phyloP scores from a whole-genome alignment of 2,329 filamentous ascomycete species.

The Xylariaceae sp. region DNA sequence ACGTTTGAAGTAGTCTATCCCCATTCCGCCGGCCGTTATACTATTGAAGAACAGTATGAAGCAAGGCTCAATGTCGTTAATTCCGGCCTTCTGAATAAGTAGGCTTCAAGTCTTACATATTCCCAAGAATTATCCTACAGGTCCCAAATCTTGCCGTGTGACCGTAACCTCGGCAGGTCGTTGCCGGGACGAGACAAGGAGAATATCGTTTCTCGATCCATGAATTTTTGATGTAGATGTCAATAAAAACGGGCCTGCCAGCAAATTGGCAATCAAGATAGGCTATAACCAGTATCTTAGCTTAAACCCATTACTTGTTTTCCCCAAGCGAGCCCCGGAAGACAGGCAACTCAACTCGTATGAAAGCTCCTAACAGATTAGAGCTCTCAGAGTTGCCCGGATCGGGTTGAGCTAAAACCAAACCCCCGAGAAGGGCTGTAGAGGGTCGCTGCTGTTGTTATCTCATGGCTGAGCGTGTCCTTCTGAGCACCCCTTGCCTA shows the following conservation, averaged over 20 bases:
- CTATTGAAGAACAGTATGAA: no score
- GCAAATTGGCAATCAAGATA: background rate
- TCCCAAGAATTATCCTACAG: no score
- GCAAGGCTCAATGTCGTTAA: background rate
- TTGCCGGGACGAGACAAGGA: no score
- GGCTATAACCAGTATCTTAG: background rate
- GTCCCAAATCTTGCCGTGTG: background rate
- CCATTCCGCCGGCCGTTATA: no score
- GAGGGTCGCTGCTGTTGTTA: background rate
- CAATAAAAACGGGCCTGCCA: background rate
- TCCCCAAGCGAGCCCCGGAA: no score
- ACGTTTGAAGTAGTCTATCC: no score
- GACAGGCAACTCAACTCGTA: background rate
- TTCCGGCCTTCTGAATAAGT: background rate
- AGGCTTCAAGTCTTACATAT: background rate
- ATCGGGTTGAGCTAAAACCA: background rate
- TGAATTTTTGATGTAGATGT: background rate
- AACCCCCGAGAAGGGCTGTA: background rate
- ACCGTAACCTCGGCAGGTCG: background rate
- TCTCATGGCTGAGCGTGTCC: background rate
- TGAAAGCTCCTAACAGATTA: background rate
- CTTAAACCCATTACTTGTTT: background rate
- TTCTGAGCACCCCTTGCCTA: background rate
- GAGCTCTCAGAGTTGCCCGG: background rate
- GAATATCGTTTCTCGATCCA: background rate